Percentiles rank a stretch among this genome's conserved stretches.
These are phyloP conservation scores for Claviceps maximensis DNA, from an alignment of 2,329 filamentous ascomycete species.

Conservation along the genomic window DNA sequence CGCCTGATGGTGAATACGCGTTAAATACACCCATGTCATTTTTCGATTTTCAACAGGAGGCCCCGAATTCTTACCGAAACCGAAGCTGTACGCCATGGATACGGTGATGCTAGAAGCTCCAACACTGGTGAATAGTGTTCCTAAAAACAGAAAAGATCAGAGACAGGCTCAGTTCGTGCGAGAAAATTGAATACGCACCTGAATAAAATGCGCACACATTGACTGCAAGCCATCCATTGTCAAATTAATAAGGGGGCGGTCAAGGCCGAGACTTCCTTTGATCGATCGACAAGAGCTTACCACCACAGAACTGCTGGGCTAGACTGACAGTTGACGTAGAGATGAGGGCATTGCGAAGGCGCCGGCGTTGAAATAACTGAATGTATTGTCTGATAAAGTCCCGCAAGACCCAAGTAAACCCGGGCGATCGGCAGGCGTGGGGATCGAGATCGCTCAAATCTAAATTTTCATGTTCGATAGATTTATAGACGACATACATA, in stretches of 20 bases:
- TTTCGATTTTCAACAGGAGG: not conserved
- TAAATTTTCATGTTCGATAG: conserved; percentile 17
- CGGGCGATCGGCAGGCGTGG: conserved; percentile 12
- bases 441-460: conserved; percentile 12
- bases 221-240: conserved; percentile 10
- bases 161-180: not conserved
- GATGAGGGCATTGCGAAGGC: conserved; percentile 19
- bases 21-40: not conserved
- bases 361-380: conserved; percentile 16
- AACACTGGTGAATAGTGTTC: conserved; percentile 13
- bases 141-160: conserved; percentile 5
- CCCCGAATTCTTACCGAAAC: conserved; percentile 15
- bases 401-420: conserved; percentile 15
- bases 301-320: conserved; percentile 21
- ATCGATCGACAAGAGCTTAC: conserved; percentile 5
- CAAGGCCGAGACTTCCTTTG: not conserved
- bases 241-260: not conserved
- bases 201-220: conserved; percentile 33
- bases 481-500: conserved; percentile 26
- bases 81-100: conserved; percentile 17
- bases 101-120: conserved; percentile 8
- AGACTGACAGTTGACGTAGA: conserved; percentile 19
- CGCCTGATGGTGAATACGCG: conserved; percentile 11
- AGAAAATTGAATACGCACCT: conserved; percentile 12
- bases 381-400: conserved; percentile 17